These are phyloP conservation scores for Phaffomyces thermotolerans DNA, from an alignment of 805 yeast genomes.

Conservation along the genomic window DNA sequence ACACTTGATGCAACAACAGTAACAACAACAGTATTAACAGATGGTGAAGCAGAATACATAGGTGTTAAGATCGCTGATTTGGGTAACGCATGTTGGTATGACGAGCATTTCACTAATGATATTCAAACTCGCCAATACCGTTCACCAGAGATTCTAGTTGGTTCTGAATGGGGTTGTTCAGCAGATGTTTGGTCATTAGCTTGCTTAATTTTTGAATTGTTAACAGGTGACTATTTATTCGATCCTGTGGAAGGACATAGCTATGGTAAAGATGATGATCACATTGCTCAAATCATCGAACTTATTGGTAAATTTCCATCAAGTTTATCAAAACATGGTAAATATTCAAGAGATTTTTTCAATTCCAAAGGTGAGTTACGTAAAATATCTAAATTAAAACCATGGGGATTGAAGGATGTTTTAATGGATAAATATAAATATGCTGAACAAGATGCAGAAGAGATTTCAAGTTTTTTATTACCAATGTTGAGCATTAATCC, in stretches of 20 bases:
- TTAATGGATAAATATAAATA: slow-evolving; percentile 80
- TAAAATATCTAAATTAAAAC: slow-evolving; percentile 73
- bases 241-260: slow-evolving; percentile 75
- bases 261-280: slow-evolving; percentile 89
- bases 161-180: slow-evolving; percentile 89
- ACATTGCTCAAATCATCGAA: slow-evolving; percentile 91
- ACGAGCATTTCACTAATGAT: slow-evolving; percentile 62
- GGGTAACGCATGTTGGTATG: slow-evolving; percentile 66
- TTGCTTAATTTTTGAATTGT: slow-evolving; percentile 79
- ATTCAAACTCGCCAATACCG: slow-evolving; percentile 71
- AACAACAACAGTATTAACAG: neutral
- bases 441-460: slow-evolving; percentile 57
- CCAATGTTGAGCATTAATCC: slow-evolving; percentile 87
- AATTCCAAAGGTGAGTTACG: slow-evolving; percentile 64
- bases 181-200: slow-evolving; percentile 97
- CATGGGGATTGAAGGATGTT: slow-evolving; percentile 83
- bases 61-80: slow-evolving; percentile 85
- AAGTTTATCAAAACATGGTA: slow-evolving; percentile 49
- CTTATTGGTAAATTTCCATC: slow-evolving; percentile 64
- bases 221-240: slow-evolving; percentile 91
- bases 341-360: slow-evolving; percentile 56
- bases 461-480: slow-evolving; percentile 64
- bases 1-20: neutral
- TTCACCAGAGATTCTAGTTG: slow-evolving; percentile 79
- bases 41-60: slow-evolving; percentile 42